Evolutionary conservation across 164 flowering plant genomes (phyloP), one percentile per base, ranked within the genome.

Genomic region (Vitis amurensis): DNA sequence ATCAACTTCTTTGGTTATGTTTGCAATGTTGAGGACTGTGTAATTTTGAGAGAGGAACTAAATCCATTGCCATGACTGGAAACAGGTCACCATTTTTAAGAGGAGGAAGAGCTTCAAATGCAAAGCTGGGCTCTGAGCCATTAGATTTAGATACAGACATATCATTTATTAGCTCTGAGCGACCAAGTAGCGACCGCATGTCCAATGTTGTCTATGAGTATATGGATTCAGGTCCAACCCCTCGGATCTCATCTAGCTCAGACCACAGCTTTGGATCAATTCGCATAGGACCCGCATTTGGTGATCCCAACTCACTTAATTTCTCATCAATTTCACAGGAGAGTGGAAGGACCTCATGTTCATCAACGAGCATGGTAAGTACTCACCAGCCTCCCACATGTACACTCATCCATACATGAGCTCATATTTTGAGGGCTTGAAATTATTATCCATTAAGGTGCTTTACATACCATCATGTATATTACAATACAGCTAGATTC

Each of bases 111-210:
- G 71, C 58, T 9, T 17, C n/a, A 9, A 67, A 61, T 15, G 73
- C 53, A 48, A 81, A 47, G 55, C 47, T 74, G 0, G 53, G 66
- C 11, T 76, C 75, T 1, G 88, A 85, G 0, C 65, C 80, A 53
- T 52, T 81, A 13, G 67, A 78, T 8, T 66, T 82, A 11, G 93
- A 91, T 0, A 72, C 81, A 2, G 92, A 89, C 50, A 82, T 86
- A 75, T 88, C 92, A 15, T 88, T 84, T 67, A 81, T 86, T 27
- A 88, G 92, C 79, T 78, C 85, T 10, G 88, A 80, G 10, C 82
- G 89, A 67, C 71, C 85, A 64, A 85, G 89, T 71, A 66, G 65
- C 2, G 89, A 83, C n/a, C 74, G 63, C 11, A 13, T 62, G 9
- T 80, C 82, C 16, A 52, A 76, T 53, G 10, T 76, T 4, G 15